Evolutionary conservation across 257 asterid species (phyloP).

Genomic region (Rehmannia glutinosa): DNA sequence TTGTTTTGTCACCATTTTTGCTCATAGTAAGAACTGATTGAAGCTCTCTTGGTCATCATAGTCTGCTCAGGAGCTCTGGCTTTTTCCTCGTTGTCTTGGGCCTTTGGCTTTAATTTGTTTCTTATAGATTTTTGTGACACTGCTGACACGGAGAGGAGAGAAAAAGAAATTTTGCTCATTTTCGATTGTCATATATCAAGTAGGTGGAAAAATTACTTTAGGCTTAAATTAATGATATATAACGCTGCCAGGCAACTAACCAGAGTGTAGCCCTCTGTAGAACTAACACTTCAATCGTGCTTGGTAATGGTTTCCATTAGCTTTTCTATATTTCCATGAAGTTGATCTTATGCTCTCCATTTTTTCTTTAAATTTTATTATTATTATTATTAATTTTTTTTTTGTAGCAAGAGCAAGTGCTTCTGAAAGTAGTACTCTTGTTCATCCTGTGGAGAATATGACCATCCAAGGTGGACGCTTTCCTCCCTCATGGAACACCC

Average conservation of each 20-base stretch:
- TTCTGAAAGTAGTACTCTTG: constrained; percentile 33
- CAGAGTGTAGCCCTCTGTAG: neutral
- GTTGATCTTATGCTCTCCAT: neutral
- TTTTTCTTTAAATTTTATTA: neutral
- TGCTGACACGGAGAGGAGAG: neutral
- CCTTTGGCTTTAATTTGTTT: neutral
- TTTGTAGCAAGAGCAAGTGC: constrained; percentile 20
- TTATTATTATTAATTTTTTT: neutral
- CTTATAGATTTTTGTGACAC: neutral
- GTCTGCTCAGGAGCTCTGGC: neutral
- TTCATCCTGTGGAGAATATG: constrained; percentile 34
- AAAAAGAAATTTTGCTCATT: neutral
- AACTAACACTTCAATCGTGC: neutral
- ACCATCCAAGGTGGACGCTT: constrained; percentile 31
- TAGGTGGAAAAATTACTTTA: neutral
- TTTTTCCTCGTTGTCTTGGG: neutral
- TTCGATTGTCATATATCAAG: neutral
- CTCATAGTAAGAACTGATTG: neutral
- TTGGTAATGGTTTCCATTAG: neutral
- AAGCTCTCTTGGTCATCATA: neutral
- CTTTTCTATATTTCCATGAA: neutral
- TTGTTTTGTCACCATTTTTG: neutral
- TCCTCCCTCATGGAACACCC: constrained; percentile 39
- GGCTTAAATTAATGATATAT: neutral
- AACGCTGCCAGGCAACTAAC: neutral